Base-by-base conservation (phyloP, 352 stramenopile species). In the Thalassiosira oceanica region DNA sequence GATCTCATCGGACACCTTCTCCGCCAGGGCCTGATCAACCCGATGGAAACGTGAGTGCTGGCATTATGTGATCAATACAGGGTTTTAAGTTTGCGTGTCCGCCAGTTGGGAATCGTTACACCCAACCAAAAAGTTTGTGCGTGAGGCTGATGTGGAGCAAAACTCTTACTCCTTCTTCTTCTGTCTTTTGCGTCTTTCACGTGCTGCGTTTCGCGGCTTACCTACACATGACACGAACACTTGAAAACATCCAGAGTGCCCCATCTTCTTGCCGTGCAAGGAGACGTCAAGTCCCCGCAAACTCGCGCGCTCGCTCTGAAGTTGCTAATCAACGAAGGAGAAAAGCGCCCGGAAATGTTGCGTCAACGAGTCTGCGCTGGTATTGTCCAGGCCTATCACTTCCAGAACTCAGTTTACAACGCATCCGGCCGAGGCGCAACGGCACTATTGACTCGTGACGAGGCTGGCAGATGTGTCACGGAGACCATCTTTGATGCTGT, bases 1-100 rank as follows among this genome's bases (percentile, higher is more conserved):
- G 71, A 92, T 16, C 77, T 94, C 11, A 68, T 93, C 18, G 84
- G 80, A 3, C 69, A 89, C 48, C 69, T 94, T 3, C 68, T 93
- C 20, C 76, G 88, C 8, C 88, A 94, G 78, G 88, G 88, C 21
- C 67, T 93, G n/a, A 75, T 93, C 24, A 94, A 94, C 66, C 88
- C 88, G 1, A 91, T 91, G 51, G 74, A n/a, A n/a, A n/a, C n/a
- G n/a, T n/a, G n/a, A n/a, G n/a, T n/a, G n/a, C n/a, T n/a, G n/a
- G n/a, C n/a, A n/a, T n/a, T n/a, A n/a, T n/a, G n/a, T n/a, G n/a
- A n/a, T n/a, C n/a, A n/a, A n/a, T n/a, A n/a, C n/a, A n/a, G n/a
- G n/a, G n/a, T n/a, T n/a, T n/a, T n/a, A n/a, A n/a, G n/a, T n/a
- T n/a, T n/a, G n/a, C n/a, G n/a, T n/a, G n/a, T n/a, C n/a, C n/a